Base-by-base conservation (phyloP, 352 stramenopile species). In the Pythium phragmitis region DNA sequence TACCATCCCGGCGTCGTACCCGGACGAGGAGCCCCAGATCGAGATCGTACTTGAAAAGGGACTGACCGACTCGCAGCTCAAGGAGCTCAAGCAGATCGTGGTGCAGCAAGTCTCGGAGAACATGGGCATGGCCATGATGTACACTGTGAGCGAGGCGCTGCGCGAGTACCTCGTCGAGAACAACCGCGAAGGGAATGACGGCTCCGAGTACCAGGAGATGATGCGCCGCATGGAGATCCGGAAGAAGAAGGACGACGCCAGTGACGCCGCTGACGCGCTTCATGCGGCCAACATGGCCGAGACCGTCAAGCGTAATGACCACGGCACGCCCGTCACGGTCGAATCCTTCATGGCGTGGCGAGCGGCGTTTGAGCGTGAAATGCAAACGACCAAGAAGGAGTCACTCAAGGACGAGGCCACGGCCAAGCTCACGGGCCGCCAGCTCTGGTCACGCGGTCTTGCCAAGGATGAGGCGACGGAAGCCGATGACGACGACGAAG, bases 151-250 rank as follows among this genome's bases (percentile, higher is more conserved):
- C 60, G 87, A 96, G 72, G 85, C 84, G 2, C 70, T 92, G 45
- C 80, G 85, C 36, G 87, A 94, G 72, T 96, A 93, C 72, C 76
- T 96, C 63, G 72, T 96, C 42, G 85, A 96, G 65, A 91, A 96
- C 77, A 96, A 96, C 71, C 76, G 83, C 39, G 76, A 91, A 65
- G 87, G 83, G 69, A 90, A 94, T 54, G 87, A 93, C 64, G 87
- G 85, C 28, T 94, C 85, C 26, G 87, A 96, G 68, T 91, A 96
- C 66, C 85, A 96, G 47, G 83, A 96, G 63, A 96, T 96, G 87
- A 72, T 96, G 58, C 85, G 84, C 61, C 87, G 87, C 28, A 79
- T 93, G 62, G 82, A 93, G 70, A 72, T 81, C 54, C 78, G 77
- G 60, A 85, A 94, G 73, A 96, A 91, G 58, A 82, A 89, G 57